Conservation (phyloP, 177 flowering plant genomes). For the Tripterygium wilfordii region DNA sequence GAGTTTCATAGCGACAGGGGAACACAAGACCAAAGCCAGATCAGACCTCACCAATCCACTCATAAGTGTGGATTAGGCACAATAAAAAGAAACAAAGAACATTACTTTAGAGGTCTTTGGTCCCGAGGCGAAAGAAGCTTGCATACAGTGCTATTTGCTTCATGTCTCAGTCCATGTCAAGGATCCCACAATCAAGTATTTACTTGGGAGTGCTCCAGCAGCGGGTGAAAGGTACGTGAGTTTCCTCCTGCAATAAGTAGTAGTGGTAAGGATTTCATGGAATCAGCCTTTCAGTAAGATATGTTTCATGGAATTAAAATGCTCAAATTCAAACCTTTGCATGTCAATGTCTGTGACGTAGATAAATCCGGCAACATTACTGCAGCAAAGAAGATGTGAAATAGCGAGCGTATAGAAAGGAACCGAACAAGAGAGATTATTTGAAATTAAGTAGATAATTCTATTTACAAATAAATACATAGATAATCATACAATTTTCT, state of each 20-base stretch:
- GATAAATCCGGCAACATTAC: conserved; percentile 91
- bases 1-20: no score
- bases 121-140: neutral
- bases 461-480: no score
- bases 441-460: no score
- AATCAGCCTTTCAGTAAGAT: neutral
- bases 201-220: conserved; percentile 86
- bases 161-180: conserved; percentile 74
- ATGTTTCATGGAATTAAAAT: neutral
- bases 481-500: no score
- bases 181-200: conserved; percentile 59
- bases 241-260: conserved; percentile 57
- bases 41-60: no score
- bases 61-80: no score
- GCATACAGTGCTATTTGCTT: conserved; percentile 3
- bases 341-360: conserved; percentile 74
- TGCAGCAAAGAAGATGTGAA: conserved; percentile 35
- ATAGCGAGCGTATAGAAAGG: no score
- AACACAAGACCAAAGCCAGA: no score
- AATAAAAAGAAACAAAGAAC: no score
- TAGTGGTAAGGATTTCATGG: neutral
- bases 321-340: conserved; percentile 44
- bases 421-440: no score
- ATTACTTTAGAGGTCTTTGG: no score
- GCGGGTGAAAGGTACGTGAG: conserved; percentile 83